Evolutionary conservation across 139 green algal species (phyloP), one percentile per base, ranked within the genome.

Genomic region (Picochlorum sp.): DNA sequence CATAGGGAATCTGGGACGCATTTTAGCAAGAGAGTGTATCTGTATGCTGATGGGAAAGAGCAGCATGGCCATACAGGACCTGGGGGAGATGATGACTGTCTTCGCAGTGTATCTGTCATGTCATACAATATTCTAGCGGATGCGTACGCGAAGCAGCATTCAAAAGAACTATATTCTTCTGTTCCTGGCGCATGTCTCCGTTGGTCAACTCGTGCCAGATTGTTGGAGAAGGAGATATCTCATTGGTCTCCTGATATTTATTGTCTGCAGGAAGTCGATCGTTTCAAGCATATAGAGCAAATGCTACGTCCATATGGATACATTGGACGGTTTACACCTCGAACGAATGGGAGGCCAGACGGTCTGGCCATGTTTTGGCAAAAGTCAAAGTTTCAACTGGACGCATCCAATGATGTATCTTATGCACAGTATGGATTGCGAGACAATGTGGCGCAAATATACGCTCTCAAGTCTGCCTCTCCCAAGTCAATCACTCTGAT

Each of bases 71-170:
- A 26, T 8, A 21, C 47, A 0, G 47, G 8, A 0, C 2, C 15
- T 20, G 47, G 11, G 0, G 16, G 15, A 9, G 11, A 18, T 10
- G 47, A 54, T 9, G n/a, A 54, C 6, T 54, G 9, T 54, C 47
- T 26, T 26, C 16, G 8, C 16, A 26, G 47, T 54, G n/a, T 54
- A 20, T 54, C 47, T 34, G 63, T 94, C 16, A 86, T 95, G 82
- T 81, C 70, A 1, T 95, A 92, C 78, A 95, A 95, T 66, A 64
- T 91, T 0, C 78, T 95, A 5, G 86, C 85, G 2, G 84, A 88
- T 20, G 57, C 64, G 6, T 62, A 89, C 69, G 84, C 83, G 4
- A 65, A 79, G 11, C 63, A 83, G 57, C 82, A 91, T 70, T 62
- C 61, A 0, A 20, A 28, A 2, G 72, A 86, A 62, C 71, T 94